Evolutionary conservation across 257 asterid genomes (phyloP), one percentile per base, ranked within the genome.

Genomic region (Rauvolfia tetraphylla): DNA sequence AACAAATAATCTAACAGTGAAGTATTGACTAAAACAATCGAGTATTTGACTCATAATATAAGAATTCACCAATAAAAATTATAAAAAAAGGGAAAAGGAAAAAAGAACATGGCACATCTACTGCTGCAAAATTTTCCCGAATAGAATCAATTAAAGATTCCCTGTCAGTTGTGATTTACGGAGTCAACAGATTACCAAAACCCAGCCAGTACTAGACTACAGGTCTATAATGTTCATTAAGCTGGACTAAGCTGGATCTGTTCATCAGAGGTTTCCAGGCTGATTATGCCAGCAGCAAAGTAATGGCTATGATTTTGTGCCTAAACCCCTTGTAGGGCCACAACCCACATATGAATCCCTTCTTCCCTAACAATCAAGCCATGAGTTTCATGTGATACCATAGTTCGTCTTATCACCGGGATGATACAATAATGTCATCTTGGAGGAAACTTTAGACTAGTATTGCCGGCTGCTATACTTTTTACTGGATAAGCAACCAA

Each of bases 81-180:
- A 11, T 13, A 2, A 49, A 17, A 61, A 3, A 14, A 15, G 3
- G 5, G 34, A 7, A 39, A 25, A 63, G 42, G 61, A 46, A 44
- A 70, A 69, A 17, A 29, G 53, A 51, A 36, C 29, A 76, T 39
- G 72, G 79, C 86, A 73, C 78, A 54, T 74, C 54, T 74, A 67
- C 70, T 74, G 82, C 84, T 80, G 84, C 84, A 80, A 80, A 53
- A 74, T 75, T 77, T 81, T 75, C 75, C 62, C 76, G 39, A 75
- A 48, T 54, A 57, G 63, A 76, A 75, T 83, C 80, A 77, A 83
- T 77, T 78, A 42, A 42, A 80, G 86, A 80, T 80, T 80, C 82
- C 77, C 66, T 58, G 17, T 38, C 31, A 67, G 33, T 41, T 22
- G 31, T 71, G 68, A 38, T 53, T 31, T 72, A 74, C 66, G 22